These are phyloP conservation scores for Cydonia oblonga DNA, from an alignment of 331 rosid species.

Conservation along the genomic window DNA sequence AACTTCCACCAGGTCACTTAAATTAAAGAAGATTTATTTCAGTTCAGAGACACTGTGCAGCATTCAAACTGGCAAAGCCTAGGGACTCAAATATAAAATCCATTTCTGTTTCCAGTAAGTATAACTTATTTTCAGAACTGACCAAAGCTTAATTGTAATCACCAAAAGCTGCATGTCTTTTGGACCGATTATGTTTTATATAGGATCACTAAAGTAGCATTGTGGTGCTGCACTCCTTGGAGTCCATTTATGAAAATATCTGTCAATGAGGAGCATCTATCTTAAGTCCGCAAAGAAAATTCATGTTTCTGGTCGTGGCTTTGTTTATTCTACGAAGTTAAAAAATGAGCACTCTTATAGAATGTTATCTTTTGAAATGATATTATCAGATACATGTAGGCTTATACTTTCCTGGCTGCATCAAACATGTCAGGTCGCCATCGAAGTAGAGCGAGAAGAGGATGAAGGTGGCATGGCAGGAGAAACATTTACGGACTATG, in stretches of 20 bases:
- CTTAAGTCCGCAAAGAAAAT: neutral
- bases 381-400: neutral
- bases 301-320: neutral
- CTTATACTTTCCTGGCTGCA: neutral
- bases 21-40: neutral
- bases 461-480: slow-evolving; percentile 94
- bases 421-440: slow-evolving; percentile 55
- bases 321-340: neutral
- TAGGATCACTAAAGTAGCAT: neutral
- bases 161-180: neutral
- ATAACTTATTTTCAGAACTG: neutral
- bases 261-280: neutral
- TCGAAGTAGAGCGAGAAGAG: slow-evolving; percentile 97
- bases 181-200: neutral
- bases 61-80: neutral
- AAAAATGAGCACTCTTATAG: neutral
- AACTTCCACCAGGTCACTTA: neutral
- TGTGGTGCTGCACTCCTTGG: neutral
- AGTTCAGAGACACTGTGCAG: neutral
- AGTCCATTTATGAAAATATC: neutral
- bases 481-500: slow-evolving; percentile 96
- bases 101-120: neutral
- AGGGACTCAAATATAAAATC: neutral
- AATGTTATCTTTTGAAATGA: neutral
- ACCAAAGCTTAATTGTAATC: neutral